Conservation (phyloP, 2,329 filamentous ascomycete genomes). For the Venturia nashicola region DNA sequence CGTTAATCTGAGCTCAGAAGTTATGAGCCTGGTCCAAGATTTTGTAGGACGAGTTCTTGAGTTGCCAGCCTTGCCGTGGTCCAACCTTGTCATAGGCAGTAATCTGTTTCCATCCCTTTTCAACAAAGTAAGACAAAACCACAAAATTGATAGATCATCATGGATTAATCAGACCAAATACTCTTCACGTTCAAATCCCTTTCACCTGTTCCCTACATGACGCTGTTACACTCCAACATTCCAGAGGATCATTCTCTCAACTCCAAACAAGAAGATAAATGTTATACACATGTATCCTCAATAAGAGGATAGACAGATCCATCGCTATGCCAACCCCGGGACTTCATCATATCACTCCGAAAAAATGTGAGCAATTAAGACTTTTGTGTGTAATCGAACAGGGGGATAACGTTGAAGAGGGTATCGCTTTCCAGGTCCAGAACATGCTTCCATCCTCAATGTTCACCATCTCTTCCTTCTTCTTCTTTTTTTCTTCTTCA, state of each 20-base stretch:
- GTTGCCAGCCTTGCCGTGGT: too few species aligned
- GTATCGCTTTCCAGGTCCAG: slow-evolving; percentile 3
- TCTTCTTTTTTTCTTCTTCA: not conserved
- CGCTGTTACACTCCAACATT: not conserved
- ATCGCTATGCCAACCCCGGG: slow-evolving; percentile 2
- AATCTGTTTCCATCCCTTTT: too few species aligned
- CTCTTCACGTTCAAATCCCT: not conserved
- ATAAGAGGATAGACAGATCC: not conserved
- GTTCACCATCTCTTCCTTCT: not conserved
- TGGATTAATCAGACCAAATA: not conserved
- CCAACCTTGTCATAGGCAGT: too few species aligned
- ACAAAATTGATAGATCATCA: not conserved
- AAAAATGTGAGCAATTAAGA: slow-evolving; percentile 5
- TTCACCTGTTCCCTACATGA: not conserved
- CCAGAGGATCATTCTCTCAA: not conserved
- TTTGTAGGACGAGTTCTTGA: too few species aligned
- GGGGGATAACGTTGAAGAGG: not conserved
- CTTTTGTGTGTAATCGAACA: slow-evolving; percentile 3
- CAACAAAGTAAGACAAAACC: not conserved
- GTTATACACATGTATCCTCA: slow-evolving; percentile 2
- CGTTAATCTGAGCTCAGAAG: too few species aligned
- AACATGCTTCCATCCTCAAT: not conserved
- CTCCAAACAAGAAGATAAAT: not conserved
- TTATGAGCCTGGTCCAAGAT: too few species aligned
- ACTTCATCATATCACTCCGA: not conserved